Evolutionary conservation across 2,329 filamentous ascomycete genomes (phyloP), one percentile per base, ranked within the genome.

Genomic region (Huntiella decipiens): DNA sequence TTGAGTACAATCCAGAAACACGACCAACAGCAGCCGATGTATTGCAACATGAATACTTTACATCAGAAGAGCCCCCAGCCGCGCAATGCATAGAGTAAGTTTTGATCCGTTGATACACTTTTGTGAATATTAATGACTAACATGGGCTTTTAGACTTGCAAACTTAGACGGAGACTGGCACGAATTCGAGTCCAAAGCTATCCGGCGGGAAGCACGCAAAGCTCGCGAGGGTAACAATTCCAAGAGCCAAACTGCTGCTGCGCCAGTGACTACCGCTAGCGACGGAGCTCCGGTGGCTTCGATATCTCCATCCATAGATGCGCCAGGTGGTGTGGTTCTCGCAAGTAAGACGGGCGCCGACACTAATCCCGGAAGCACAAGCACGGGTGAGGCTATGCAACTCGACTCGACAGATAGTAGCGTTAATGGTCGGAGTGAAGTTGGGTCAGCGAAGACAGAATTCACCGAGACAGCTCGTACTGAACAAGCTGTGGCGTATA

Each of bases 111-210:
- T 41, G 5, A 10, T 28, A 28, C 8, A 10, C 6, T 12, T 42
- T 33, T 38, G 15, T 34, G 1, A 38, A 10, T 16, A 19, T 31
- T 22, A 17, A 32, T 28, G 51, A 38, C 60, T 65, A 56, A 66
- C 57, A 44, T 19, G 8, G 6, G 8, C 15, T 39, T 45, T 49
- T 51, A 83, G 82, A 56, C 71, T 98, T 43, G 77, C 79, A 50
- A 67, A 78, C 42, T 71, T 98, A 28, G 76, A 91, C 54, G 91
- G 91, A 16, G 91, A 98, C 55, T 98, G 91, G 91, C 91, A 98
- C 58, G 91, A 98, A 59, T 94, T 96, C 56, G 91, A 98, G 64
- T 93, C 85, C 47, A 98, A 98, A 64, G 87, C 86, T 12, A 68
- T 94, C 19, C 73, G 91, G 31, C 91, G 91, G 54, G 87, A 95